A percentile compares a stretch with the other conserved stretches of the same genome.
Conservation (phyloP, 108 stramenopile genomes). For the Heterococcus sp. region DNA sequence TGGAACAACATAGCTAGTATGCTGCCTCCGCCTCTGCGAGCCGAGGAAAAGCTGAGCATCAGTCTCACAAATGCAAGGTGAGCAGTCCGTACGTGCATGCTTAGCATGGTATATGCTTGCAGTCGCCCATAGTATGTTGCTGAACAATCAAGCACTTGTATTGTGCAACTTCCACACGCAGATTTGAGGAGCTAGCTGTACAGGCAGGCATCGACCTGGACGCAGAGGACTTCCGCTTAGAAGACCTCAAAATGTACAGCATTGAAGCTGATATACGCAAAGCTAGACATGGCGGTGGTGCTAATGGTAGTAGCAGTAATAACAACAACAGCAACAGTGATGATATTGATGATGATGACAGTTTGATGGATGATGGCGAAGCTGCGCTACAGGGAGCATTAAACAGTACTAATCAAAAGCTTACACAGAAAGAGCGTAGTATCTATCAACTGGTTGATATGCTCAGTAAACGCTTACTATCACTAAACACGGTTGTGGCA, state of each 20-base stretch:
- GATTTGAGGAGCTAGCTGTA: conserved; percentile 19
- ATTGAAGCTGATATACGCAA: conserved; percentile 12
- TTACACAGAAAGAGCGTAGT: conserved; percentile 41
- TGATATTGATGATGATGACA: background rate
- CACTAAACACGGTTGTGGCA: conserved; percentile 25
- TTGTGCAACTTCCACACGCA: no score
- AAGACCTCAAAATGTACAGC: conserved; percentile 29
- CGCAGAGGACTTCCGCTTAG: conserved; percentile 15
- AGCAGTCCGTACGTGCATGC: no score
- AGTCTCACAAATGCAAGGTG: background rate
- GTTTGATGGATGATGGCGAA: background rate
- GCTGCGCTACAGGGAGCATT: no score
- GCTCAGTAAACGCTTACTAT: conserved; percentile 17
- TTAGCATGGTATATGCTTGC: no score
- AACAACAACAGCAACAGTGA: background rate
- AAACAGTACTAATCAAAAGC: conserved; percentile 16
- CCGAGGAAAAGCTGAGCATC: background rate
- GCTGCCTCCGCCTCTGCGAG: background rate
- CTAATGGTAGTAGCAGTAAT: no score
- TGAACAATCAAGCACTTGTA: no score
- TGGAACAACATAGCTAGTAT: background rate
- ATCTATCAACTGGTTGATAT: conserved; percentile 37
- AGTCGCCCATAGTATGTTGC: no score
- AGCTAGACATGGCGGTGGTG: no score
- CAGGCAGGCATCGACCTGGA: conserved; percentile 31